Evolutionary conservation across 768 basidiomycete species (phyloP).

Genomic region (Mycena latifolia): DNA sequence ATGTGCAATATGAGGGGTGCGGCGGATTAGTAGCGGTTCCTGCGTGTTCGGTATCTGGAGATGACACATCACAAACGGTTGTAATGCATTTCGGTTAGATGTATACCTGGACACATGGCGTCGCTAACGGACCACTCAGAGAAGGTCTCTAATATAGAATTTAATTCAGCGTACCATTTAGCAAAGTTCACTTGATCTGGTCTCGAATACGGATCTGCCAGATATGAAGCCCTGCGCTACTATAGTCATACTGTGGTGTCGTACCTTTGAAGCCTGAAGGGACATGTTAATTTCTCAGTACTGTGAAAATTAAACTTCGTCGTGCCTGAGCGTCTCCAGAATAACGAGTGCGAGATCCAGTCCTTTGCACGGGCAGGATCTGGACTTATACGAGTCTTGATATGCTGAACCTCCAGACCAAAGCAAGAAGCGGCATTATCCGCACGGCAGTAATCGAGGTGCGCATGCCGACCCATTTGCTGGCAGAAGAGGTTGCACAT

Average conservation of each 20-base stretch:
- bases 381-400: slow-evolving; percentile 56
- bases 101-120: slow-evolving; percentile 60
- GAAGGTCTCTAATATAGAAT: not conserved
- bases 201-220: slow-evolving; percentile 63
- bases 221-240: not conserved
- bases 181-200: slow-evolving; percentile 61
- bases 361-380: slow-evolving; percentile 64
- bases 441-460: slow-evolving; percentile 68
- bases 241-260: too few species aligned
- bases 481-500: slow-evolving; percentile 70
- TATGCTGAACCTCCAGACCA: slow-evolving; percentile 60
- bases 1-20: slow-evolving; percentile 59
- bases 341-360: slow-evolving; percentile 63
- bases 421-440: slow-evolving; percentile 51
- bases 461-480: slow-evolving; percentile 67
- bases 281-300: not conserved
- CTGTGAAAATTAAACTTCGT: not conserved
- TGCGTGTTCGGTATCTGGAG: slow-evolving; percentile 59
- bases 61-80: not conserved
- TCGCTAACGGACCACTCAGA: slow-evolving; percentile 48
- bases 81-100: not conserved
- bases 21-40: slow-evolving; percentile 48
- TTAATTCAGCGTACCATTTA: slow-evolving; percentile 53
- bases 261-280: slow-evolving; percentile 62
- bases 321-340: slow-evolving; percentile 71